phyloP scores from a whole-genome alignment of 176 grass and related monocot genomes.

The Cymbopogon citratus region DNA sequence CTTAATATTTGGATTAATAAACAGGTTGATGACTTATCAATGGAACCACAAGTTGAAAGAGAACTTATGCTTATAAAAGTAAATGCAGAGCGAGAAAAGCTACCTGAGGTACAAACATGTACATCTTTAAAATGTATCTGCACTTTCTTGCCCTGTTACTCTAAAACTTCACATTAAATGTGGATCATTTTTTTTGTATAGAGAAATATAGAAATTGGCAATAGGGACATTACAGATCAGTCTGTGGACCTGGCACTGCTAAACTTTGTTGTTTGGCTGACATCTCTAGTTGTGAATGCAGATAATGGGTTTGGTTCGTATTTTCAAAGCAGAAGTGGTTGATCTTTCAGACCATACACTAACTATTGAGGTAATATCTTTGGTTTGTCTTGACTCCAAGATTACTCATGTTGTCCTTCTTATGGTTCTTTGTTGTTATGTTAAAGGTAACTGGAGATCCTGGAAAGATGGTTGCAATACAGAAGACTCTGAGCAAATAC shows the following conservation, averaged over 20 bases:
- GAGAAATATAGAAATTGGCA: not conserved
- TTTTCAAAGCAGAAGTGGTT: slow-evolving; percentile 66
- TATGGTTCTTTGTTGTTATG: not conserved
- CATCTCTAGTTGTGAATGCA: slow-evolving; percentile 19
- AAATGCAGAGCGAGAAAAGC: slow-evolving; percentile 52
- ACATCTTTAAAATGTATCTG: not conserved
- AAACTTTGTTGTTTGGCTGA: not conserved
- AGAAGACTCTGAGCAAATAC: slow-evolving; percentile 53
- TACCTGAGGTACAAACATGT: slow-evolving; percentile 48
- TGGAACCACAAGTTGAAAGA: slow-evolving; percentile 64
- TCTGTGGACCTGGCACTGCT: not conserved
- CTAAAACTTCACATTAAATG: not conserved
- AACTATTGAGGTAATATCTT: slow-evolving; percentile 53
- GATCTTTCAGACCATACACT: slow-evolving; percentile 61
- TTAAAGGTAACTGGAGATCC: slow-evolving; percentile 74
- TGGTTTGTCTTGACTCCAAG: not conserved
- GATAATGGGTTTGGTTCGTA: slow-evolving; percentile 68
- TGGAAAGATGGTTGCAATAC: slow-evolving; percentile 62
- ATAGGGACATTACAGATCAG: not conserved
- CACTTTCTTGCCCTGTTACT: not conserved
- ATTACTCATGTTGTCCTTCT: not conserved
- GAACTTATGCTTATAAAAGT: slow-evolving; percentile 85
- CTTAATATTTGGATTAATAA: slow-evolving; percentile 10
- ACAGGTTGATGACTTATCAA: slow-evolving; percentile 69
- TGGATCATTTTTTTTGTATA: not conserved